Evolutionary conservation across 2,329 filamentous ascomycete species (phyloP).

Genomic region (Ascochyta rabiei): DNA sequence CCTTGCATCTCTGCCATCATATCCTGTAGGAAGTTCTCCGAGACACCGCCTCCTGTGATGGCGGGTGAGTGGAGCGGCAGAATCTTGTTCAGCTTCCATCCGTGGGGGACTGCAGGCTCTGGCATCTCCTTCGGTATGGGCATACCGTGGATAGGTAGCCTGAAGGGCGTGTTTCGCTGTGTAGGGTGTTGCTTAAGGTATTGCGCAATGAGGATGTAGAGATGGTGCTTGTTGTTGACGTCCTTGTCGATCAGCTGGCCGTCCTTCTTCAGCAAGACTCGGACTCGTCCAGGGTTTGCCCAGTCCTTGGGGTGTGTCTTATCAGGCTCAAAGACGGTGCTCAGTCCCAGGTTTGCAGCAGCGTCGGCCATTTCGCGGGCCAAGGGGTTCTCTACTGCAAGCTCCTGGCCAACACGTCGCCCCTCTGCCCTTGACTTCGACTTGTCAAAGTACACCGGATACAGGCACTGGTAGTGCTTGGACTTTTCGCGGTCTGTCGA

Average conservation of each 20-base stretch:
- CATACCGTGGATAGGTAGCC: conserved; percentile 75
- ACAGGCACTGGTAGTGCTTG: conserved; percentile 84
- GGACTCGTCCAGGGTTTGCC: conserved; percentile 91
- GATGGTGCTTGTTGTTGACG: conserved; percentile 81
- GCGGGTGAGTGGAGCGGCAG: conserved; percentile 88
- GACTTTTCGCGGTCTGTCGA: conserved; percentile 60
- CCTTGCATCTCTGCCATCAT: conserved; percentile 93
- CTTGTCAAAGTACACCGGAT: conserved; percentile 94
- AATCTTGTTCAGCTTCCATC: conserved; percentile 87
- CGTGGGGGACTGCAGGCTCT: conserved; percentile 70
- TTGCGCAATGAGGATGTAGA: conserved; percentile 79
- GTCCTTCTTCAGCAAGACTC: conserved; percentile 73
- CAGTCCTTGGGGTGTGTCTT: conserved; percentile 97
- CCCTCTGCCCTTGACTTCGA: conserved; percentile 76
- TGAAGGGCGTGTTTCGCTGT: conserved; percentile 71
- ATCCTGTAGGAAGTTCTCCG: conserved; percentile 92
- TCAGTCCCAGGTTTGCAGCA: conserved; percentile 66
- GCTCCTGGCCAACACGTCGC: conserved; percentile 72
- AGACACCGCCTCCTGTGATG: conserved; percentile 89
- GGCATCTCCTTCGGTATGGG: conserved; percentile 72
- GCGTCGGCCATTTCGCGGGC: conserved; percentile 89
- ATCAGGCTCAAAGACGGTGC: conserved; percentile 83
- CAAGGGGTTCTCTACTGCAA: conserved; percentile 83
- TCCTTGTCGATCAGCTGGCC: conserved; percentile 57
- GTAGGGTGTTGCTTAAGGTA: conserved; percentile 82